Percentiles rank a stretch among this genome's conserved stretches.
These are phyloP conservation scores for Umbelopsis isabellina DNA, from an alignment of 192 early-diverging fungal genomes.

Conservation along the genomic window DNA sequence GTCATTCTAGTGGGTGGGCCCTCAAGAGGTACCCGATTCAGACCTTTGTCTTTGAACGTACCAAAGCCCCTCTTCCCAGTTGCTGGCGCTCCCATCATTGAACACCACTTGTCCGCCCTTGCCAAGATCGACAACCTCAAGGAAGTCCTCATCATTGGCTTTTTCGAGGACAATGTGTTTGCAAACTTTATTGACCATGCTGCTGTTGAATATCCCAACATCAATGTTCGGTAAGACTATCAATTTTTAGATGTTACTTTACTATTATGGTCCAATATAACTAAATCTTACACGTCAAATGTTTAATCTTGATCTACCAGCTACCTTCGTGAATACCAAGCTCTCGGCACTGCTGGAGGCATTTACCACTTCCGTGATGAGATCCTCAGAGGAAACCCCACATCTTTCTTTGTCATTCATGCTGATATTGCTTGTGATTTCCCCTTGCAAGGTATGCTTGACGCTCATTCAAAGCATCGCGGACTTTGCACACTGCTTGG, in stretches of 20 bases:
- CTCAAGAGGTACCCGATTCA: conserved; percentile 95
- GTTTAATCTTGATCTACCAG: conserved; percentile 45
- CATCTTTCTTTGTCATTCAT: conserved; percentile 95
- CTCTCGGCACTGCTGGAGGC: conserved; percentile 95
- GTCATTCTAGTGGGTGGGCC: conserved; percentile 98
- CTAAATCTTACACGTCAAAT: neutral
- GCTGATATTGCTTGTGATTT: conserved; percentile 96
- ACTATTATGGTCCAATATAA: neutral
- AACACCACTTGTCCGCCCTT: conserved; percentile 93
- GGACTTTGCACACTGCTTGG: conserved; percentile 89
- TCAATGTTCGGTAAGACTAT: conserved; percentile 76
- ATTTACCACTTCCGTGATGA: conserved; percentile 99
- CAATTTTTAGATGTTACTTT: neutral
- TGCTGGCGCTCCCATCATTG: conserved; percentile 94
- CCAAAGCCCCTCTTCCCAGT: conserved; percentile 99
- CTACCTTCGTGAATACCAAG: conserved; percentile 97
- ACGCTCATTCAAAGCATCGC: conserved; percentile 80
- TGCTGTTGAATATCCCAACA: conserved; percentile 82
- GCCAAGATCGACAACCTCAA: conserved; percentile 85
- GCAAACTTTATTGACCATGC: conserved; percentile 85
- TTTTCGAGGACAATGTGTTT: conserved; percentile 96
- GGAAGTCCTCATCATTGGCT: conserved; percentile 95
- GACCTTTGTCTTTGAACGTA: conserved; percentile 92
- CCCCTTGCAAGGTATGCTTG: conserved; percentile 86
- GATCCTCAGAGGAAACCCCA: conserved; percentile 87